Conservation (phyloP, 2,329 filamentous ascomycete species). For the Penicillium sp. region DNA sequence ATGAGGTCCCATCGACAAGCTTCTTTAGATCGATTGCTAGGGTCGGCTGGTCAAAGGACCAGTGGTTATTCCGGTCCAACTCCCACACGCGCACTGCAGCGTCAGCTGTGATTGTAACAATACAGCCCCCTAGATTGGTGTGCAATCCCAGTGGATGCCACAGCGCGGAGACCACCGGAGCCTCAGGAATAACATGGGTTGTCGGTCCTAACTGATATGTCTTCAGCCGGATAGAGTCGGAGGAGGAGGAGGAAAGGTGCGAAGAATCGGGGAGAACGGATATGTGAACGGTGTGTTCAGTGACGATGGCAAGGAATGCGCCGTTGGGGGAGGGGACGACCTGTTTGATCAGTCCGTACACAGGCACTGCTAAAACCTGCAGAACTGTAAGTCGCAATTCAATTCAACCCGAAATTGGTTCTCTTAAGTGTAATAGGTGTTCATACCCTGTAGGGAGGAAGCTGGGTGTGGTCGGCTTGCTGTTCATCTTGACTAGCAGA, state of each 20-base stretch:
- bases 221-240: slow-evolving; percentile 70
- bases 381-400: slow-evolving; percentile 10
- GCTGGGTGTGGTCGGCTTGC: slow-evolving; percentile 36
- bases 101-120: slow-evolving; percentile 86
- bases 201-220: slow-evolving; percentile 91
- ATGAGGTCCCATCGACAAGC: slow-evolving; percentile 75
- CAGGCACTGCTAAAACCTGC: slow-evolving; percentile 71
- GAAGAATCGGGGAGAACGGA: slow-evolving; percentile 78
- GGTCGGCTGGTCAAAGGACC: slow-evolving; percentile 80
- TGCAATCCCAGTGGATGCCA: slow-evolving; percentile 88
- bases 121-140: slow-evolving; percentile 63
- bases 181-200: slow-evolving; percentile 82
- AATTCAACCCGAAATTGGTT: background rate
- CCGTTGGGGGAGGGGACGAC: slow-evolving; percentile 79
- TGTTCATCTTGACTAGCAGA: slow-evolving; percentile 18
- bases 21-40: slow-evolving; percentile 86
- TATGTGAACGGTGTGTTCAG: slow-evolving; percentile 83
- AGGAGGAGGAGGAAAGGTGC: slow-evolving; percentile 69
- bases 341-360: slow-evolving; percentile 80
- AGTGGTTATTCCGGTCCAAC: slow-evolving; percentile 75
- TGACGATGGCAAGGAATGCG: slow-evolving; percentile 80
- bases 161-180: slow-evolving; percentile 73
- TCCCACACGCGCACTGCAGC: slow-evolving; percentile 91
- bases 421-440: background rate
- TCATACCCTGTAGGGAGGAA: slow-evolving; percentile 31